Base-by-base conservation (phyloP, 2,329 filamentous ascomycete species). In the Beauveria pseudobassiana region DNA sequence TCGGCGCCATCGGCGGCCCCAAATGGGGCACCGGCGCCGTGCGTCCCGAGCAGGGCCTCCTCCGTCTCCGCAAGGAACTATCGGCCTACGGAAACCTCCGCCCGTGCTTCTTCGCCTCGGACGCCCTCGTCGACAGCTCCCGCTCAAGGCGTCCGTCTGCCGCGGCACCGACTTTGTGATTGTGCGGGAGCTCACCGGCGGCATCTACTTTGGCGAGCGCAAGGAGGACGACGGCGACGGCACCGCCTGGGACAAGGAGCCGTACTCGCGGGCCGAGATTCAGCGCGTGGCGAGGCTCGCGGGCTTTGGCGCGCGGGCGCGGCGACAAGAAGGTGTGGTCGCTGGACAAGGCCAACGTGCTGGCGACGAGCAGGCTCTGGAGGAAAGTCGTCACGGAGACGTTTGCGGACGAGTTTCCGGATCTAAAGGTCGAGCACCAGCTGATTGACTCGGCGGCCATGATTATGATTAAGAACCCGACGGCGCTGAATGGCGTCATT, bases 371-470 rank as follows among this genome's bases (percentile, higher is more conserved):
- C 72, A 81, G 93, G 48, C 79, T 98, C 69, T 98, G 93, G 93
- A 83, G 93, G 64, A 93, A 90, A 79, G 89, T 89, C 2, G 89
- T 96, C 50, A 87, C 84, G 46, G 90, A 96, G 77, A 82, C 92
- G 63, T 93, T 96, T 82, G 83, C 82, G 67, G 87, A 87, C 67
- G 93, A 97, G 80, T 98, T 96, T 78, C 92, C 93, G 3, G 85
- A 93, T 73, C 77, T 97, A 51, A 85, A 90, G 78, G 78, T 96
- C 49, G 85, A 87, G 66, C 93, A 96, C 75, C 93, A 98, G 74
- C 83, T 98, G 56, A 96, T 98, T 72, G 93, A 98, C 78, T 91
- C 87, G 62, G 93, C 93, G n/a, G 93, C 93, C 66, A 97, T 98
- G 93, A 80, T 97, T 68, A 91, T 98, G 89, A 85, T 98, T 72